Evolutionary conservation across 352 stramenopile genomes (phyloP).

Genomic region (Heterotrichella gracilis): DNA sequence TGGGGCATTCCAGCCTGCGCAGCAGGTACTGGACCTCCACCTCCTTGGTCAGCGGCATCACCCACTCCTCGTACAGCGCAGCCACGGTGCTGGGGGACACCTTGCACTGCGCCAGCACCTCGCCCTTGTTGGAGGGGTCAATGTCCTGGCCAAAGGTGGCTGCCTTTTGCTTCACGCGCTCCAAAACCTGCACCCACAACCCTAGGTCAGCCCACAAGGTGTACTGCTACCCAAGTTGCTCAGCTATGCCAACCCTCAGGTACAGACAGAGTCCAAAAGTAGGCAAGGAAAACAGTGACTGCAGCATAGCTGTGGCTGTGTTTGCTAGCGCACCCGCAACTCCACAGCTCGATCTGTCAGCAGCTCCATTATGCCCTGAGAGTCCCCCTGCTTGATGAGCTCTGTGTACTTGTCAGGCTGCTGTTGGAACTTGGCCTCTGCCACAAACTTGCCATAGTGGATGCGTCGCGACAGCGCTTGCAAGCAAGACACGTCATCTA

Average conservation of each 20-base stretch:
- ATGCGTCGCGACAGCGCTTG: slow-evolving; percentile 76
- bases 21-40: slow-evolving; percentile 66
- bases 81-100: slow-evolving; percentile 75
- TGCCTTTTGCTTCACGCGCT: slow-evolving; percentile 66
- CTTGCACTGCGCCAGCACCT: slow-evolving; percentile 35
- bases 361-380: slow-evolving; percentile 63
- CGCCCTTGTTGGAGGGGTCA: slow-evolving; percentile 21
- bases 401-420: slow-evolving; percentile 48
- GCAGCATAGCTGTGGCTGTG: too few species aligned
- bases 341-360: slow-evolving; percentile 68
- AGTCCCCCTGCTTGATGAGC: slow-evolving; percentile 57
- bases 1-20: slow-evolving; percentile 35
- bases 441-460: slow-evolving; percentile 75
- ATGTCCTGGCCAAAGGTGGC: slow-evolving; percentile 56
- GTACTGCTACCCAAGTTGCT: too few species aligned
- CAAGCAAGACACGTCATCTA: slow-evolving; percentile 37
- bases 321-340: too few species aligned
- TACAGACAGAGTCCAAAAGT: too few species aligned
- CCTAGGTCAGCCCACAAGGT: too few species aligned
- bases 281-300: too few species aligned
- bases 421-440: slow-evolving; percentile 59
- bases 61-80: slow-evolving; percentile 71
- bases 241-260: too few species aligned
- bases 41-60: slow-evolving; percentile 93
- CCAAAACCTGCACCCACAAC: too few species aligned